Evolutionary conservation across 257 asterid genomes (phyloP).

Genomic region (Jaltomata sinuosa): DNA sequence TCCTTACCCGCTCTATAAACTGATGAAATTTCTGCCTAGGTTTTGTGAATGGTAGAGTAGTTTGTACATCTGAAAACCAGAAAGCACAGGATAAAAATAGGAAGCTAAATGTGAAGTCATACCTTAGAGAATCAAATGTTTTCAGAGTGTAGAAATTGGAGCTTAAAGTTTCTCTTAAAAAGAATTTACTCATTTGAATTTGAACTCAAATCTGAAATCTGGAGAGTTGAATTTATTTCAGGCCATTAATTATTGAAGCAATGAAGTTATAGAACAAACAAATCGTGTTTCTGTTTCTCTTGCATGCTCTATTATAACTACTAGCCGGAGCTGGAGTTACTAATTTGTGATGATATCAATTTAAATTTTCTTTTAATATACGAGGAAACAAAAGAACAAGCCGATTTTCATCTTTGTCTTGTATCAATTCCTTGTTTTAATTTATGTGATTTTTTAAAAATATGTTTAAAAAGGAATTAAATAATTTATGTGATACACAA

Average conservation of each 20-base stretch:
- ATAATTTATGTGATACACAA: too few relatives aligned
- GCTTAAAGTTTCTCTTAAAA: not conserved
- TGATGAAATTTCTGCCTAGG: not conserved
- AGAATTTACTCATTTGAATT: not conserved
- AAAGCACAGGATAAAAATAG: not conserved
- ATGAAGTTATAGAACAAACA: not conserved
- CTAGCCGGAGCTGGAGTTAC: not conserved
- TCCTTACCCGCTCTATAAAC: slow-evolving; percentile 24
- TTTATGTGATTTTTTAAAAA: too few relatives aligned
- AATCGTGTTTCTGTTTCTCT: not conserved
- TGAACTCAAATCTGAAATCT: not conserved
- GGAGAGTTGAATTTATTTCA: not conserved
- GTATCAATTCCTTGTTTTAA: not conserved
- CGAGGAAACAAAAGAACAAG: not conserved
- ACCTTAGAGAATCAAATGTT: not conserved
- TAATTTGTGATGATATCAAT: not conserved
- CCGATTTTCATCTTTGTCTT: not conserved
- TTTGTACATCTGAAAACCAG: slow-evolving; percentile 7
- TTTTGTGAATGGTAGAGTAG: slow-evolving; percentile 9
- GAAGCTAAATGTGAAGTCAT: not conserved
- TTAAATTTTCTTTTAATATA: not conserved
- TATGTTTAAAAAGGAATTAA: too few relatives aligned
- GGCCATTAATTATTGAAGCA: not conserved
- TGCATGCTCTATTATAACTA: not conserved
- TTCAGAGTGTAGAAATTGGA: not conserved